These are phyloP conservation scores for Pseudozyma sp. DNA, from an alignment of 1,284 basidiomycete genomes.

Conservation along the genomic window DNA sequence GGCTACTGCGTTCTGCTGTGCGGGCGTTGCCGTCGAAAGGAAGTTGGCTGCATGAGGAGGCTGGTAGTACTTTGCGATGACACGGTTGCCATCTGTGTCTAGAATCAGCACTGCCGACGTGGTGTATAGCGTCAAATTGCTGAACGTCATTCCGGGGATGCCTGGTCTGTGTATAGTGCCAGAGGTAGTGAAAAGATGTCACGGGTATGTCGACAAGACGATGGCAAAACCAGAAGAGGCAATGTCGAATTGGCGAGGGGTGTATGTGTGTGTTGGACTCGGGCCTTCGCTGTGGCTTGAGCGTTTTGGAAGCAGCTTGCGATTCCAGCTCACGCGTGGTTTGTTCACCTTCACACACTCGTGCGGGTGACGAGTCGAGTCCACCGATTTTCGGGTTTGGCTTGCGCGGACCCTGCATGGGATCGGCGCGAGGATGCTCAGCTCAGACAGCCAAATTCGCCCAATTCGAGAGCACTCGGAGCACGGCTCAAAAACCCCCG, in stretches of 20 bases:
- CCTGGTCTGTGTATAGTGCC: too few relatives aligned
- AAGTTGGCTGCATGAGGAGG: constrained; percentile 74
- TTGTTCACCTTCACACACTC: neutral
- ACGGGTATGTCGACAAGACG: too few relatives aligned
- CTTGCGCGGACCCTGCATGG: neutral
- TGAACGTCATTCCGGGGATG: constrained; percentile 41
- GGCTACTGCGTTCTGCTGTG: constrained; percentile 52
- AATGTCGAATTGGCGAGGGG: neutral
- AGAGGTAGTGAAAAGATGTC: too few relatives aligned
- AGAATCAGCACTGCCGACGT: constrained; percentile 80
- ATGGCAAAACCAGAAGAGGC: neutral
- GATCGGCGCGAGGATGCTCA: neutral
- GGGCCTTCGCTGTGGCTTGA: constrained; percentile 8
- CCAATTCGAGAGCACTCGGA: constrained; percentile 15
- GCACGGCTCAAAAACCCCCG: neutral
- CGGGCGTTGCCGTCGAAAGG: constrained; percentile 36
- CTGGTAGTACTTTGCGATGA: constrained; percentile 93
- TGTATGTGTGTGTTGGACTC: constrained; percentile 17
- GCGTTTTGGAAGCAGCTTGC: neutral
- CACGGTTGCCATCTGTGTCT: constrained; percentile 91
- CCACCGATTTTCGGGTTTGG: neutral
- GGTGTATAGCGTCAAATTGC: constrained; percentile 67
- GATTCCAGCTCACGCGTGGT: constrained; percentile 13
- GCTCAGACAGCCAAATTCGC: neutral
- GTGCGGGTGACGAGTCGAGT: neutral